Evolutionary conservation across 2,329 filamentous ascomycete genomes (phyloP).

Genomic region (Leptographium lundbergii): DNA sequence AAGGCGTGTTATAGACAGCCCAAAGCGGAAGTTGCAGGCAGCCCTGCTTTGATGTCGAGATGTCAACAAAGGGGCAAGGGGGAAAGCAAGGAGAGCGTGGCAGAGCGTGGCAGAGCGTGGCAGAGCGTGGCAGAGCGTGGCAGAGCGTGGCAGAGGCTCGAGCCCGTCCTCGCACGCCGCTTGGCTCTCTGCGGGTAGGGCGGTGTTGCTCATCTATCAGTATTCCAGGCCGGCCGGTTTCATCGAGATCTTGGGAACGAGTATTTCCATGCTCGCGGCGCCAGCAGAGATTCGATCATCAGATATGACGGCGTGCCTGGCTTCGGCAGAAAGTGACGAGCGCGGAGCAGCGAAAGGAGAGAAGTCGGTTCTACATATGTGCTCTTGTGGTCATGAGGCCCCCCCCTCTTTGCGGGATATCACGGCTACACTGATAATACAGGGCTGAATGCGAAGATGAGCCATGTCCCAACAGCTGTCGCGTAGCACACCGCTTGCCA

Average conservation of each 20-base stretch:
- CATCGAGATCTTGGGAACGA: not conserved
- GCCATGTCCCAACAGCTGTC: not conserved
- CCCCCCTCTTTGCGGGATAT: not conserved
- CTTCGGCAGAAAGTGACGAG: not conserved
- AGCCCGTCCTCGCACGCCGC: not conserved
- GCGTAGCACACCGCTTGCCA: not conserved
- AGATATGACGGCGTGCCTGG: not conserved
- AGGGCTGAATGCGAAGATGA: not conserved
- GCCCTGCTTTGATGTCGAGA: no score
- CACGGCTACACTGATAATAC: not conserved
- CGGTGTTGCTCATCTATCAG: not conserved
- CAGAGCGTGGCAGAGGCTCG: no score
- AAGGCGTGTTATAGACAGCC: not conserved
- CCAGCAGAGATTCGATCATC: not conserved
- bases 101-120: no score
- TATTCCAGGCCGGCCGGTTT: not conserved
- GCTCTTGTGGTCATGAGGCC: not conserved
- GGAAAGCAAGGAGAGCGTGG: no score
- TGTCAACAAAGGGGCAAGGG: no score
- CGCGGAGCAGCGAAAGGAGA: not conserved
- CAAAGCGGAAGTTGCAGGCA: not conserved
- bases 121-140: no score
- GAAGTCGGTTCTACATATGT: not conserved
- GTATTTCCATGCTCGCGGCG: not conserved
- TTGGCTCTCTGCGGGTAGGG: not conserved